Evolutionary conservation across 2,329 filamentous ascomycete genomes (phyloP).

Genomic region (Pochonia chlamydosporia): DNA sequence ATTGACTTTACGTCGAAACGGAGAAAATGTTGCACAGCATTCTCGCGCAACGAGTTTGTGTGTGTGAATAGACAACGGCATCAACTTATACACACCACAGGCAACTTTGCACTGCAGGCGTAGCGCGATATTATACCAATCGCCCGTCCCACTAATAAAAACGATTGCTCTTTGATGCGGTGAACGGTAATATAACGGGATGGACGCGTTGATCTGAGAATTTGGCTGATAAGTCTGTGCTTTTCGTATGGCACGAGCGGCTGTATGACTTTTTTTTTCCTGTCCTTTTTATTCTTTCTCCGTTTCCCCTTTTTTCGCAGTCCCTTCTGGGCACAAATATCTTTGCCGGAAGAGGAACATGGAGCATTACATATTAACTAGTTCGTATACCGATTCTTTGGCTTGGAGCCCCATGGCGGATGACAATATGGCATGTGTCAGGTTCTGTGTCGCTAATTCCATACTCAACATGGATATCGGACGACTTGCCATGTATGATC

Average conservation of each 20-base stretch:
- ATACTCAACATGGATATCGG: too few species aligned
- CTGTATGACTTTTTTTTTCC: neutral
- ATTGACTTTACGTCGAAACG: neutral
- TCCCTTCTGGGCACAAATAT: too few species aligned
- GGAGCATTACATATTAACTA: too few species aligned
- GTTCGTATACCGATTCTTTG: too few species aligned
- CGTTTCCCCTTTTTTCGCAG: too few species aligned
- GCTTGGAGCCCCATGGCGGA: too few species aligned
- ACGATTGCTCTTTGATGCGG: neutral
- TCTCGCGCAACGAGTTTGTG: neutral
- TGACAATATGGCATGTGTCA: too few species aligned
- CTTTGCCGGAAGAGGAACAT: too few species aligned
- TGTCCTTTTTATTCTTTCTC: neutral
- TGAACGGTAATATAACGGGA: neutral
- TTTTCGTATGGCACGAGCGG: neutral
- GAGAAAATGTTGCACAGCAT: constrained; percentile 1
- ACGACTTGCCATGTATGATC: too few species aligned
- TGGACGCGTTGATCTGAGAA: neutral
- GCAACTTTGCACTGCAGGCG: neutral
- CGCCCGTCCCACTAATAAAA: constrained; percentile 4
- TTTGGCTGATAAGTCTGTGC: neutral
- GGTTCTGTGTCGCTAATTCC: too few species aligned
- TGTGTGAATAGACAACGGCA: neutral
- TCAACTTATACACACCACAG: constrained; percentile 2
- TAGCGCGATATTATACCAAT: neutral